Base-by-base conservation (phyloP, 345 rosid species). In the Lumnitzera littorea region DNA sequence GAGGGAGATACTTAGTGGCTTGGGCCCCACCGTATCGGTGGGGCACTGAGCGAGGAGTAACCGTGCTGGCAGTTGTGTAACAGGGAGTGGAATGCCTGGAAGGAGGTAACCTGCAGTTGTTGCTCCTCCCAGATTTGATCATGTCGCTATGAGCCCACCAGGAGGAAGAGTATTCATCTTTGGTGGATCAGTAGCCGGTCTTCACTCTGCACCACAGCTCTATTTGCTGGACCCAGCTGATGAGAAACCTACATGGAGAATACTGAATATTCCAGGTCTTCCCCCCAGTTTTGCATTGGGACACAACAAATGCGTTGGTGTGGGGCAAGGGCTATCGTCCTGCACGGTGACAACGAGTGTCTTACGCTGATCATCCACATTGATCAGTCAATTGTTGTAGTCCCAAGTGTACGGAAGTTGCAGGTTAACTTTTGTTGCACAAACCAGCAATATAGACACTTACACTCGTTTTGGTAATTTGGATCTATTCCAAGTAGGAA, bases 231-330 rank as follows among this genome's bases (percentile, higher is more conserved):
- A 90, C 64, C 97, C 97, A 14, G 83, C 90, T 0, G 95, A 90
- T 23, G 97, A 90, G 55, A 90, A 90, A 56, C 97, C 97, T 2
- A 85, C 95, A 11, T 90, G 91, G 95, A 83, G 95, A 69, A 74
- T 87, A 67, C 74, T 90, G 55, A 90, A 87, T 78, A 89, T 87
- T 46, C 97, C 95, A 0, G 97, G 95, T 47, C 65, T 81, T 55
- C 90, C 95, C 5, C 95, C 95, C 3, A 69, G 95, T 57, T 87
- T 90, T 69, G 95, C 97, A 23, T 90, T 91, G 97, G 97, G 97
- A 51, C 97, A 90, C 61, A 86, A 91, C 58, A 90, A 90, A 3
- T 90, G 97, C 75, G 91, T 90, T 23, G 97, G 87, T 1, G 97
- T 90, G 29, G 95, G 97, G 48, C 97, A 20, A 82, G 91, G 59